Percentiles rank a stretch among this genome's conserved stretches.
Conservation (phyloP, 2,329 filamentous ascomycete species). For the Sporothrix sp. region DNA sequence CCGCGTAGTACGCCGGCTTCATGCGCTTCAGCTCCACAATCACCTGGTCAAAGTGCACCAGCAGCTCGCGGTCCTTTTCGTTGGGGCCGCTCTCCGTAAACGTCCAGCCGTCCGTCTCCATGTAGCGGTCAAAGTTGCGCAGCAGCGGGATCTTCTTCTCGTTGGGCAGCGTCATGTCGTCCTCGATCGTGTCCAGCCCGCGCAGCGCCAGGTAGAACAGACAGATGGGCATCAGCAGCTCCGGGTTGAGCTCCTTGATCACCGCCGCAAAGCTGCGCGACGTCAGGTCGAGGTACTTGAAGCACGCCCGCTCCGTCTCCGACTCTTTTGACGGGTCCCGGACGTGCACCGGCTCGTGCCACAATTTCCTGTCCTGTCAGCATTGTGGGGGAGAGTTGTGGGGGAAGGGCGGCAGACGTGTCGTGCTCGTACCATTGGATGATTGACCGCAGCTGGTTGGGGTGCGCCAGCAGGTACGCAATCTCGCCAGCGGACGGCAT, state of each 20-base stretch:
- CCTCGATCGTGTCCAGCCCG: constrained; percentile 94
- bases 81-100: constrained; percentile 77
- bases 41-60: constrained; percentile 86
- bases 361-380: constrained; percentile 63
- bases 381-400: background rate
- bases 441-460: constrained; percentile 67
- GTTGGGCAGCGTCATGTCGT: constrained; percentile 87
- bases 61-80: constrained; percentile 87
- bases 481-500: constrained; percentile 47
- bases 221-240: constrained; percentile 76
- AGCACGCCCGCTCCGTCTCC: constrained; percentile 68
- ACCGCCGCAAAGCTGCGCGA: constrained; percentile 89
- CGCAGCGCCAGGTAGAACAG: constrained; percentile 91
- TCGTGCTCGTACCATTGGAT: constrained; percentile 63
- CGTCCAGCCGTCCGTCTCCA: constrained; percentile 82
- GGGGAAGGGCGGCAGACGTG: no score
- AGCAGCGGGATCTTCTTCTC: constrained; percentile 78
- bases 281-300: constrained; percentile 74
- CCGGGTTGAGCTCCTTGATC: constrained; percentile 90
- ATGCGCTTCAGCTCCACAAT: constrained; percentile 79
- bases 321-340: constrained; percentile 70
- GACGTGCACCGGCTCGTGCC: constrained; percentile 88
- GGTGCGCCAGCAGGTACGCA: constrained; percentile 66
- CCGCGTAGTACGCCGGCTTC: constrained; percentile 71
- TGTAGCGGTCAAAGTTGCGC: constrained; percentile 66